phyloP scores from a whole-genome alignment of 768 basidiomycete genomes.

The Austroboletus eburneus region DNA sequence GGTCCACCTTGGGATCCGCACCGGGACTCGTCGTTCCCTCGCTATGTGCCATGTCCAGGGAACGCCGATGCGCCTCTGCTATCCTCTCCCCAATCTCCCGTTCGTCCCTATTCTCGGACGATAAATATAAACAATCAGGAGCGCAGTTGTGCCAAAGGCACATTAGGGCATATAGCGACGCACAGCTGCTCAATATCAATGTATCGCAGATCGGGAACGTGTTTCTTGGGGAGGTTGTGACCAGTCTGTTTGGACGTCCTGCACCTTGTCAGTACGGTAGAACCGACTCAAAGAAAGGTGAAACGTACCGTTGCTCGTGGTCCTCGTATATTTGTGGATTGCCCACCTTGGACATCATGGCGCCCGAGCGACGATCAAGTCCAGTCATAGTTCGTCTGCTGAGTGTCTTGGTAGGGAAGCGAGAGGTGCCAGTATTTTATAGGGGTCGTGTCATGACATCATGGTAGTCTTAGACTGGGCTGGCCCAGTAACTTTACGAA shows the following conservation, averaged over 20 bases:
- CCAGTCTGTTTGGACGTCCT: conserved; percentile 23
- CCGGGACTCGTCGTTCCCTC: conserved; percentile 27
- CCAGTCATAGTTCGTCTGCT: conserved; percentile 16
- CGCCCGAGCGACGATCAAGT: conserved; percentile 20
- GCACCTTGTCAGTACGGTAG: no score
- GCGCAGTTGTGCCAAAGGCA: no score
- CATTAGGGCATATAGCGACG: neutral
- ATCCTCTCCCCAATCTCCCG: conserved; percentile 40
- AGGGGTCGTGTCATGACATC: conserved; percentile 14
- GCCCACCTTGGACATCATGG: conserved; percentile 52
- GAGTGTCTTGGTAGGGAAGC: neutral
- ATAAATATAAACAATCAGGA: neutral
- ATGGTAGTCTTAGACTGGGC: neutral
- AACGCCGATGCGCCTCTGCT: conserved; percentile 31
- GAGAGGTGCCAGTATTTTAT: no score
- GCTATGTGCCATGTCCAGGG: conserved; percentile 23
- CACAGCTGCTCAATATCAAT: conserved; percentile 32
- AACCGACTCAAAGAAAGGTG: no score
- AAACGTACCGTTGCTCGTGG: conserved; percentile 43
- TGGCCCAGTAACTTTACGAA: conserved; percentile 4
- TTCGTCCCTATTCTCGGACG: conserved; percentile 33
- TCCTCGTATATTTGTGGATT: conserved; percentile 45
- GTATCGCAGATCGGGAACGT: conserved; percentile 34
- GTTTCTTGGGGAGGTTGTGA: conserved; percentile 24
- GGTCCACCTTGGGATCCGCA: conserved; percentile 37